Percentiles rank a stretch among this genome's conserved stretches.
Conservation (phyloP, 768 basidiomycete species). For the Pulveroboletus sp. region DNA sequence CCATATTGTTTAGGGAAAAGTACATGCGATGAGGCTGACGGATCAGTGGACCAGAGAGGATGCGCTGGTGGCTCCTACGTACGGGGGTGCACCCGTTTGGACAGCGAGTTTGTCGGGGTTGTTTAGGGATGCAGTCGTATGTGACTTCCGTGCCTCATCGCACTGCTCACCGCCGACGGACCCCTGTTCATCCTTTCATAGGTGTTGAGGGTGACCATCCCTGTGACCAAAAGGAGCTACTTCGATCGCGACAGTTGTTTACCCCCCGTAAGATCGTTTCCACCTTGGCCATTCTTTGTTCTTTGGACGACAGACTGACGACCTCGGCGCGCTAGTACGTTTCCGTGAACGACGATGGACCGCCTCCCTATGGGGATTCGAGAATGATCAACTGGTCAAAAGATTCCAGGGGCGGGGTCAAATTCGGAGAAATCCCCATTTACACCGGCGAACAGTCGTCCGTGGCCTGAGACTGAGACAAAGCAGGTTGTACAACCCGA, state of each 20-base stretch:
- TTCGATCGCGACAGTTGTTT: constrained; percentile 43
- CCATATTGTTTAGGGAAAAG: constrained; percentile 36
- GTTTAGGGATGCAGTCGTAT: constrained; percentile 36
- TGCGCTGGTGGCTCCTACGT: constrained; percentile 22
- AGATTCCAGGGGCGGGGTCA: constrained; percentile 26
- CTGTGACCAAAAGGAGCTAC: constrained; percentile 25
- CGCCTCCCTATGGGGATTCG: constrained; percentile 29
- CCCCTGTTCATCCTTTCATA: constrained; percentile 15
- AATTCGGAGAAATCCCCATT: constrained; percentile 39
- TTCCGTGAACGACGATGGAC: constrained; percentile 34
- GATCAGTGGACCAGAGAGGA: constrained; percentile 41
- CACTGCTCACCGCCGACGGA: background rate
- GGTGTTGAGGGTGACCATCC: constrained; percentile 40
- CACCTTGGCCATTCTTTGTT: background rate
- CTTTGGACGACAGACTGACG: background rate
- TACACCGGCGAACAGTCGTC: constrained; percentile 36
- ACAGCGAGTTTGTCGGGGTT: constrained; percentile 39
- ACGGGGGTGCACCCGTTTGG: constrained; percentile 36
- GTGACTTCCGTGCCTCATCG: constrained; percentile 5
- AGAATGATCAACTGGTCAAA: constrained; percentile 27
- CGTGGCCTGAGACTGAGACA: constrained; percentile 2
- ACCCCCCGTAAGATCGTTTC: constrained; percentile 36
- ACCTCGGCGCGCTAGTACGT: constrained; percentile 33
- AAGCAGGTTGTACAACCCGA: background rate
- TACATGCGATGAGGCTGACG: constrained; percentile 36